Conservation (phyloP, 2,329 filamentous ascomycete species). For the Colletotrichum costaricense region DNA sequence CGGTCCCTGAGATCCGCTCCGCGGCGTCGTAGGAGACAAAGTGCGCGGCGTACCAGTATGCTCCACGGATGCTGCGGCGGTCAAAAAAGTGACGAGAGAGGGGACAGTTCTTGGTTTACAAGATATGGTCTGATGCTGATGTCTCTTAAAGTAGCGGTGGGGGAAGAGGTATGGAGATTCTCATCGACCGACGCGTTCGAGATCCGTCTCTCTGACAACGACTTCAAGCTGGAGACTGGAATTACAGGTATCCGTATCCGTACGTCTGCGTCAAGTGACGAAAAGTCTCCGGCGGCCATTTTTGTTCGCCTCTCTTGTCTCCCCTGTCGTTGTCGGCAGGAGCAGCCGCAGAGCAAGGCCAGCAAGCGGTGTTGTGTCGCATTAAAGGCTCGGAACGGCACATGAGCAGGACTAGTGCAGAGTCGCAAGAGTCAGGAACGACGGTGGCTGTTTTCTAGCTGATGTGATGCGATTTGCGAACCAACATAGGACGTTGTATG, state of each 20-base stretch:
- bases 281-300: conserved; percentile 3
- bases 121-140: conserved; percentile 24
- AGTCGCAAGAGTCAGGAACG: conserved; percentile 10
- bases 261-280: not conserved
- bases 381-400: conserved; percentile 13
- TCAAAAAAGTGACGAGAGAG: not conserved
- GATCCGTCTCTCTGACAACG: conserved; percentile 21
- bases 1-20: conserved; percentile 29
- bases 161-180: conserved; percentile 18
- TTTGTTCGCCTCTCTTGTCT: not conserved
- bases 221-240: not conserved
- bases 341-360: not conserved
- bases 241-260: not conserved
- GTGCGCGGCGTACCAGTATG: conserved; percentile 5
- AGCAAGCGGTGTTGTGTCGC: conserved; percentile 1
- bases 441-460: conserved; percentile 5
- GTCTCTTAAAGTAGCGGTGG: conserved; percentile 26
- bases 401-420: not conserved
- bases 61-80: not conserved
- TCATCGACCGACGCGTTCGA: conserved; percentile 3
- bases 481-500: not conserved
- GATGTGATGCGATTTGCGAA: conserved; percentile 19
- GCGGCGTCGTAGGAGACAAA: not conserved
- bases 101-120: not conserved
- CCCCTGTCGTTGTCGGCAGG: not conserved